Evolutionary conservation across 495 filamentous ascomycete species (phyloP), one percentile per base, ranked within the genome.

Genomic region (Lepidopterella palustris): DNA sequence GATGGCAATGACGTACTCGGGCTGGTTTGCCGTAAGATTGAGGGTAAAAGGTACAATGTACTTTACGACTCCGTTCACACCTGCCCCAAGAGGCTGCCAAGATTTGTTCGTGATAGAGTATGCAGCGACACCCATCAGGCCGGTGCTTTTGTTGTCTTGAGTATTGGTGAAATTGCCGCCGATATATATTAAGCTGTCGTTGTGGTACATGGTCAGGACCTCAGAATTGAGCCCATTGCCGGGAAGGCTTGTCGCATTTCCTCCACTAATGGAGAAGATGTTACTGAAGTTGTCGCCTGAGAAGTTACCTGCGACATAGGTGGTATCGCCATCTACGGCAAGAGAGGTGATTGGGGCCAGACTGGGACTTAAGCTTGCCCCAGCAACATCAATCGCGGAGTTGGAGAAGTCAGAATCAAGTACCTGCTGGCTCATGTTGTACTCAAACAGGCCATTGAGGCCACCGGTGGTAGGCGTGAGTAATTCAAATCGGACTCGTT

Each of bases 371-470:
- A 99, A 81, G 47, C 78, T 78, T 20, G 80, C 78, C 24, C 90
- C 89, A 54, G 91, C 87, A 64, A 79, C 73, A 70, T 92, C 82
- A 63, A 95, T 83, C 5, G 79, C 77, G 5, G 90, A 96, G 31
- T 81, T 82, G 13, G 80, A 77, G 57, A 92, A 84, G 67, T 89
- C 80, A 29, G 79, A 77, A 55, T 84, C 78, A 6, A 86, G 76
- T 3, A 74, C 76, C 10, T 78, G 77, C 48, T 81, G 71, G 25
- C 75, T 80, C 0, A 90, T 90, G 58, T 92, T 79, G 70, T 86
- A 97, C 60, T 99, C 93, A 71, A 89, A 99, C 2, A 99, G 73
- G 11, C 91, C 91, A 68, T 97, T 97, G 56, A 99, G 71, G 24
- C 85, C 86, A 63, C 83, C 84, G 35, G 61, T 42, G 15, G 82